Conservation (phyloP, 345 rosid genomes). For the Arabis hirsuta region DNA sequence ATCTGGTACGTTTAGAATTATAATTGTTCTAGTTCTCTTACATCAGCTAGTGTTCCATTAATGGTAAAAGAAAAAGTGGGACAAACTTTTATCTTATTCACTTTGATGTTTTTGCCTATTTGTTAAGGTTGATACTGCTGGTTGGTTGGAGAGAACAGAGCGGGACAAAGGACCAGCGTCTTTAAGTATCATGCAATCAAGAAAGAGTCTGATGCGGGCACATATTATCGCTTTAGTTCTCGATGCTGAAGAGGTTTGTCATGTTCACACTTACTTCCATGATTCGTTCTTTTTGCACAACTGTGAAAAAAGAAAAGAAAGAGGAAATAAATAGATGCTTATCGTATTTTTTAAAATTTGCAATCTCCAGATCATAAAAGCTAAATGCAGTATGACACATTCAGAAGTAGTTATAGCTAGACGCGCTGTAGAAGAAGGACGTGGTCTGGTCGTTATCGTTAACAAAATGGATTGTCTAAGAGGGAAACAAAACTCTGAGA, state of each 20-base stretch:
- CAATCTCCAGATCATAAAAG: slow-evolving; percentile 64
- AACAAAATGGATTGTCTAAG: slow-evolving; percentile 94
- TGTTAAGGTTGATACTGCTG: slow-evolving; percentile 92
- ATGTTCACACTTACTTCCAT: not conserved
- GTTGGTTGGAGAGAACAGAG: slow-evolving; percentile 92
- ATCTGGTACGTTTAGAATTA: slow-evolving; percentile 57
- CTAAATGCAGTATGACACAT: slow-evolving; percentile 84
- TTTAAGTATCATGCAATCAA: slow-evolving; percentile 89
- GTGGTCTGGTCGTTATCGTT: slow-evolving; percentile 83
- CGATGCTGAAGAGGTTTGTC: slow-evolving; percentile 89
- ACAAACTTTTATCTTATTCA: not conserved
- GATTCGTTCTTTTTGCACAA: not conserved
- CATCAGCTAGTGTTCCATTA: not conserved
- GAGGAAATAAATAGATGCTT: slow-evolving; percentile 10
- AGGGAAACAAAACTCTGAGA: slow-evolving; percentile 56
- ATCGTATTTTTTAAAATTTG: slow-evolving; percentile 11
- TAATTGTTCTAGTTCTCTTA: not conserved
- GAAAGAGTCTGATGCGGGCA: slow-evolving; percentile 94
- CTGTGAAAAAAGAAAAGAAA: not conserved
- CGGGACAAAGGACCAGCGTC: slow-evolving; percentile 91
- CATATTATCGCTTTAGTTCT: slow-evolving; percentile 92
- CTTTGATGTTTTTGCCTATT: slow-evolving; percentile 11
- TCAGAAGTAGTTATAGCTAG: slow-evolving; percentile 97
- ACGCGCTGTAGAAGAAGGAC: slow-evolving; percentile 94
- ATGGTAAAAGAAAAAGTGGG: not conserved